phyloP scores from a whole-genome alignment of 805 yeast genomes.

The Yarrowia sp. region DNA sequence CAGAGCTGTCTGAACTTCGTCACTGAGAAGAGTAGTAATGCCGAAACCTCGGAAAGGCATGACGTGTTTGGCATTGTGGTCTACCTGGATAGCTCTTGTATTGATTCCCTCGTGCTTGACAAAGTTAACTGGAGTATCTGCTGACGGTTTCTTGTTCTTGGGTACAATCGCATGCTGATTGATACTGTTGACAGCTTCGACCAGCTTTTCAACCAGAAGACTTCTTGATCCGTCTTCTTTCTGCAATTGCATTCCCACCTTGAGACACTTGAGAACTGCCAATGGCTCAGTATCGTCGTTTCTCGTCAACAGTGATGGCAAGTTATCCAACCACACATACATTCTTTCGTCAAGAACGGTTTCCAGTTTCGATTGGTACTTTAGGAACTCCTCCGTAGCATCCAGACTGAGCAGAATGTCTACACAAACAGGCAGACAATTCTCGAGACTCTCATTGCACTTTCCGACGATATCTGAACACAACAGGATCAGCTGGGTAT shows the following conservation, averaged over 20 bases:
- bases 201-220: conserved; percentile 26
- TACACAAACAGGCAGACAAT: conserved; percentile 14
- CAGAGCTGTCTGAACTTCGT: conserved; percentile 21
- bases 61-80: conserved; percentile 29
- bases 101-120: conserved; percentile 27
- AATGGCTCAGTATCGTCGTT: conserved; percentile 45
- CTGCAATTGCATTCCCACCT: conserved; percentile 30
- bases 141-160: not conserved
- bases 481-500: conserved; percentile 35
- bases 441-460: conserved; percentile 23
- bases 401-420: conserved; percentile 17
- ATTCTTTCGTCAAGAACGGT: conserved; percentile 41
- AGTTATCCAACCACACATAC: conserved; percentile 47
- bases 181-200: conserved; percentile 1
- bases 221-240: conserved; percentile 27
- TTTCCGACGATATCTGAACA: conserved; percentile 26
- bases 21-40: not conserved
- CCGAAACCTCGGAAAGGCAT: conserved; percentile 26
- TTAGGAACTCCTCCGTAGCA: conserved; percentile 33
- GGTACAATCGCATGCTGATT: conserved; percentile 4
- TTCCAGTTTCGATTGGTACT: conserved; percentile 35
- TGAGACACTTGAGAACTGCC: conserved; percentile 40
- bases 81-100: conserved; percentile 4
- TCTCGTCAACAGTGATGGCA: conserved; percentile 44
- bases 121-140: conserved; percentile 4